Base-by-base conservation (phyloP, 2,329 filamentous ascomycete genomes). In the Sordariomycetes sp. region DNA sequence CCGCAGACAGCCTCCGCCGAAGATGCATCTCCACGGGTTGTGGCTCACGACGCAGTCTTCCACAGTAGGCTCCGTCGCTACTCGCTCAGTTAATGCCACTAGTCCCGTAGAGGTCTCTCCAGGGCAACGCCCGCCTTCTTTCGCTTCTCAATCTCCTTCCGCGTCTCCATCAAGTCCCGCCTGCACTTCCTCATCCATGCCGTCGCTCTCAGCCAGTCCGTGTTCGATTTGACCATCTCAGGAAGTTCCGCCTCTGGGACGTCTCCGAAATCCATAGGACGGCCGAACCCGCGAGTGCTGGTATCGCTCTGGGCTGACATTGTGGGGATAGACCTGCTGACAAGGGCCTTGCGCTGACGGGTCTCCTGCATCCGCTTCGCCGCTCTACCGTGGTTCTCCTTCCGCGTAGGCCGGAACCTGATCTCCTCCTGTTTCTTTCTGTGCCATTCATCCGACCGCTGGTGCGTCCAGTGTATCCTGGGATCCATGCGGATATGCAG, bases 341-440 rank as follows among this genome's bases (percentile, higher is more conserved):
- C 53, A 18, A 58, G 59, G 25, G 60, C 59, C 56, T 68, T 62
- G 52, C 62, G 63, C 10, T 61, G 60, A 7, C 61, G 66, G 54
- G 70, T 62, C 61, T 68, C 70, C 32, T 65, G 71, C 61, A 73
- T 65, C 12, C 76, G 71, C 53, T 71, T 65, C 0, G 69, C 65
- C 0, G 72, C 75, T 59, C 72, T 74, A 22, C 80, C 79, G 53
- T 80, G 77, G 62, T 77, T 78, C 5, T 66, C 68, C 62, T 85
- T 85, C 20, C 78, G 72, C 3, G 70, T 71, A 4, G 74, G 75
- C 1, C 81, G 76, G 1, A 66, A 66, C 46, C 68, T 64, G 34
- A 85, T 82, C 59, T 85, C 80, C 1, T 66, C 64, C 37, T 74
- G 70, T 60, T 83, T 85, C 18, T 67, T 65, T 16, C 63, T 65